Conservation (phyloP, 1,284 basidiomycete species). For the Anthracocystis walkeri region DNA sequence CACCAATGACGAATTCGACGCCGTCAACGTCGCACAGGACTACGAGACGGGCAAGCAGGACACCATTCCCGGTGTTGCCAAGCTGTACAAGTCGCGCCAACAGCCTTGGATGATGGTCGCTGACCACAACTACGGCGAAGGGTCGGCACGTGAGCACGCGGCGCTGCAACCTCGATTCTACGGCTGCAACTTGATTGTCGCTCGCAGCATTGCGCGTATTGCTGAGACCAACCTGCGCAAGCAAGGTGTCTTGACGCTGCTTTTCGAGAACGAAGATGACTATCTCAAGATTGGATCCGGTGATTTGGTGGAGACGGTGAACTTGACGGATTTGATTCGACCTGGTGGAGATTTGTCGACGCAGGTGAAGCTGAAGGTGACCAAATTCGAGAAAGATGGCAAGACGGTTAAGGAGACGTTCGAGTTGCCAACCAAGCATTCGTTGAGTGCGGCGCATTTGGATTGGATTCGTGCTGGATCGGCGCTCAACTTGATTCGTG, state of each 20-base stretch:
- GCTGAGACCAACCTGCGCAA: conserved; percentile 74
- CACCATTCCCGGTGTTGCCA: conserved; percentile 66
- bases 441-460: conserved; percentile 61
- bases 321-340: conserved; percentile 60
- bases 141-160: conserved; percentile 97
- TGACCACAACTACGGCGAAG: conserved; percentile 90
- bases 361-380: conserved; percentile 64
- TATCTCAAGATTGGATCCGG: conserved; percentile 61
- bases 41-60: conserved; percentile 49
- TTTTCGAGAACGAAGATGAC: conserved; percentile 68
- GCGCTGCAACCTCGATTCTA: conserved; percentile 97
- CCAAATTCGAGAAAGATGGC: conserved; percentile 63
- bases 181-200: conserved; percentile 74
- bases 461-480: conserved; percentile 68
- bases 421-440: conserved; percentile 65
- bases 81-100: conserved; percentile 61
- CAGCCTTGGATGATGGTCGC: conserved; percentile 89
- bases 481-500: conserved; percentile 66
- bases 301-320: conserved; percentile 66
- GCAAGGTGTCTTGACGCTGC: conserved; percentile 68
- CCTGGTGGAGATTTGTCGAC: conserved; percentile 57
- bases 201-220: conserved; percentile 76
- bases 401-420: conserved; percentile 58
- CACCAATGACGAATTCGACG: conserved; percentile 70
- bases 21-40: conserved; percentile 71